Evolutionary conservation across 2,329 filamentous ascomycete genomes (phyloP).

Genomic region (Fusarium sp.): DNA sequence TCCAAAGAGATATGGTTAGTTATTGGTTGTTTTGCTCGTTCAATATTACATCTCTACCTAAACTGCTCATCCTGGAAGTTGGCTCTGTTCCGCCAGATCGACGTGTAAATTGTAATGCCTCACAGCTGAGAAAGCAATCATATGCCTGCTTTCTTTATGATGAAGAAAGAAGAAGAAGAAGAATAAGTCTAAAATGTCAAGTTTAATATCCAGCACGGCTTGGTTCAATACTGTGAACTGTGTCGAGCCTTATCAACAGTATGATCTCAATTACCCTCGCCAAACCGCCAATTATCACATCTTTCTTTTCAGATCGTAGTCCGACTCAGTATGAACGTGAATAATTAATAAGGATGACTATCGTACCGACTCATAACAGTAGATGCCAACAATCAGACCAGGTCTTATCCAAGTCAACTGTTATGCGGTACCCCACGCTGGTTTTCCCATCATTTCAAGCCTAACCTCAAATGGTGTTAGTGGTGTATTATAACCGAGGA

Average conservation of each 20-base stretch:
- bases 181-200: not conserved
- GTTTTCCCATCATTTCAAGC: not conserved
- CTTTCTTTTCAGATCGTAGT: not conserved
- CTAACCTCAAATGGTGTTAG: not conserved
- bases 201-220: not conserved
- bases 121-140: no score
- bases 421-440: not conserved
- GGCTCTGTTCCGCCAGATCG: not conserved
- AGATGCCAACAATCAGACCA: not conserved
- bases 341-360: accelerated
- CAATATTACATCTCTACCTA: not conserved
- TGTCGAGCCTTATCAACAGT: no score
- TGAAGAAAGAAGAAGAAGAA: no score
- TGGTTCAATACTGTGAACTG: not conserved
- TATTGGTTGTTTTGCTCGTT: no score
- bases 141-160: no score
- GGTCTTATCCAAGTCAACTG: not conserved
- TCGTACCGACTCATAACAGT: not conserved
- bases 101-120: not conserved
- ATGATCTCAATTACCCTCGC: not conserved
- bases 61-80: no score
- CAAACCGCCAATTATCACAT: accelerated
- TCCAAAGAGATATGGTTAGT: no score
- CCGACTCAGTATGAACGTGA: accelerated
- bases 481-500: not conserved